phyloP scores from a whole-genome alignment of 2,329 filamentous ascomycete species.

The Botryotinia globosa region DNA sequence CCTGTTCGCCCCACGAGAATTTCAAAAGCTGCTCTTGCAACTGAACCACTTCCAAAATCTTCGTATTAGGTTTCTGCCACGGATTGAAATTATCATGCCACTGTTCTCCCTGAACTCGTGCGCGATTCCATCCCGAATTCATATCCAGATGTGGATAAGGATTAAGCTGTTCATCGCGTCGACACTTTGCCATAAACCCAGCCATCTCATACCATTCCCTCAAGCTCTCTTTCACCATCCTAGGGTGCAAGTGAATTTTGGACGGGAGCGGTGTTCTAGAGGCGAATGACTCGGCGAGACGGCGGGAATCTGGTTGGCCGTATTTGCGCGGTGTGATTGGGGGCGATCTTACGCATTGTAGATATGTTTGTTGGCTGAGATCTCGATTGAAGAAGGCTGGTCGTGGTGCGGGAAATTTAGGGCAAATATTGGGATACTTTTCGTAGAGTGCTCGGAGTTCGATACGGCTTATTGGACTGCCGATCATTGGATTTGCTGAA shows the following conservation, averaged over 20 bases:
- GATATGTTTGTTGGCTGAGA: not conserved
- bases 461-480: not conserved
- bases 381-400: slow-evolving; percentile 7
- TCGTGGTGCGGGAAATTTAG: not conserved
- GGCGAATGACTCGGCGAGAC: slow-evolving; percentile 9
- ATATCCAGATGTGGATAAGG: slow-evolving; percentile 7
- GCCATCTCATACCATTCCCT: slow-evolving; percentile 4
- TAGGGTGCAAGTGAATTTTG: not conserved
- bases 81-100: not conserved
- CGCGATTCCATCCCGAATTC: slow-evolving; percentile 15
- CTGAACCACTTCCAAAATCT: not conserved
- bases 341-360: not conserved
- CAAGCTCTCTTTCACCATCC: not conserved
- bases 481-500: not conserved
- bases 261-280: slow-evolving; percentile 1
- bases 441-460: slow-evolving; percentile 11
- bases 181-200: not conserved
- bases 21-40: not conserved
- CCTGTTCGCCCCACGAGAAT: slow-evolving; percentile 22
- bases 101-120: slow-evolving; percentile 4
- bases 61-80: not conserved
- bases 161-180: not conserved
- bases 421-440: slow-evolving; percentile 4
- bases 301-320: not conserved
- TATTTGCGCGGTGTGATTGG: slow-evolving; percentile 11